Base-by-base conservation (phyloP, 768 basidiomycete genomes). In the Clavaria fumosa region DNA sequence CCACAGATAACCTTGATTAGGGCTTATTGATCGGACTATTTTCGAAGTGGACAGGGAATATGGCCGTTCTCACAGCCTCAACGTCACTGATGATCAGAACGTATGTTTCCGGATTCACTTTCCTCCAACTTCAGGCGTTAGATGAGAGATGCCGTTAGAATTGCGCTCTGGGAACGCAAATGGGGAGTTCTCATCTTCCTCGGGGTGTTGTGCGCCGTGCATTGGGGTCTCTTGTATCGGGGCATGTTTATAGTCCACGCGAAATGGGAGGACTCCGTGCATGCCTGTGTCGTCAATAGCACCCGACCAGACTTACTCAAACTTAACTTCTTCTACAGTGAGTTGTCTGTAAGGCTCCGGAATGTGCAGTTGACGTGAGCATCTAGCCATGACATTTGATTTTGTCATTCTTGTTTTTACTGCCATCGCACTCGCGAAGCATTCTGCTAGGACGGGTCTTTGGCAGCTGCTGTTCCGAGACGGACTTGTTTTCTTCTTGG, bases 391-490 rank as follows among this genome's bases (percentile, higher is more conserved):
- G 75, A 68, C 55, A 20, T 80, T 79, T 46, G 77, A 80, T 47
- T 62, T 77, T 21, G 53, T 67, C 26, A 74, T 80, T 43, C 57
- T 78, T 17, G 45, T 63, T 9, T 66, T 72, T 44, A 76, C 74
- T 1, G 60, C 69, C 7, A 44, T 70, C 18, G 69, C 71, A 1
- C 60, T 80, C 20, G 58, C 66, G 31, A 60, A 59, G 42, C 69
- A 68, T 45, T 67, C 70, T 14, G 58, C 63, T 4, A 61, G 69
- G 32, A 75, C 70, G 3, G 70, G 65, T 42, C 61, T 82, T n/a
- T 78, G 77, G 66, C 64, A 67, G 45, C 54, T 83, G 33, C 67
- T 83, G 35, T 78, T 80, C 56, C 63, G 68, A n/a, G 78, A 81
- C 46, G 79, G 80, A 14, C 57, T 83, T 31, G 69, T 78, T 4